Evolutionary conservation across 805 yeast species (phyloP), one percentile per base, ranked within the genome.

Genomic region (Helenozyma rhizophorensis): DNA sequence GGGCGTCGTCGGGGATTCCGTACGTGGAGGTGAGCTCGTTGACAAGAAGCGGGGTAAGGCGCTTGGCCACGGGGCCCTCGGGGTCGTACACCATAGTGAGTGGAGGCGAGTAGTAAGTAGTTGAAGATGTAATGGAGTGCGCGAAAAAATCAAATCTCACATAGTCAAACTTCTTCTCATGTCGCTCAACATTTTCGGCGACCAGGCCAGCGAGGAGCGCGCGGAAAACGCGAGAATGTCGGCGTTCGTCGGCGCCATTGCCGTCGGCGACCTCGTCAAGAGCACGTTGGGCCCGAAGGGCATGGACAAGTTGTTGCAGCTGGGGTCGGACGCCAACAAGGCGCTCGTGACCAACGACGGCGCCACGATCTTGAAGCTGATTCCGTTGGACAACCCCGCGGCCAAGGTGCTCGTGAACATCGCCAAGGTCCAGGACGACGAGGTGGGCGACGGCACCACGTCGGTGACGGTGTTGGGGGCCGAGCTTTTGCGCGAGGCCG

Each of bases 371-470:
- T 68, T 93, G 45, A 88, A 89, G 53, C 74, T 95, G 2, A 90
- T 93, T 50, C 97, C 97, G 11, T 76, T 93, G 46, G 96, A 89
- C 56, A 90, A 93, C 51, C 97, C 97, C 8, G 97, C 97, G 11
- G 99, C 98, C 15, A 86, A 86, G 51, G 90, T 90, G 35, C 69
- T 93, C 45, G 98, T 94, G 21, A 95, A 94, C 56, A 83, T 93
- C 36, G 83, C 96, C 30, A 82, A 93, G 58, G 90, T 94, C 14
- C 99, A 93, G 68, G 99, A 93, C 59, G 96, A 94, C 40, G 97
- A 90, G 60, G 96, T 90, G 46, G 97, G 97, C 40, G 97, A 93
- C 56, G 99, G 99, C 47, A 93, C 99, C 25, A 90, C 98, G 0
- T 83, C 96, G 16, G 98, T 94, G 21, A 88, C 97, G 0, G 84